A percentile compares a stretch with the other conserved stretches of the same genome.
These are phyloP conservation scores for Biscogniauxia marginata DNA, from an alignment of 2,329 filamentous ascomycete species.

Conservation along the genomic window DNA sequence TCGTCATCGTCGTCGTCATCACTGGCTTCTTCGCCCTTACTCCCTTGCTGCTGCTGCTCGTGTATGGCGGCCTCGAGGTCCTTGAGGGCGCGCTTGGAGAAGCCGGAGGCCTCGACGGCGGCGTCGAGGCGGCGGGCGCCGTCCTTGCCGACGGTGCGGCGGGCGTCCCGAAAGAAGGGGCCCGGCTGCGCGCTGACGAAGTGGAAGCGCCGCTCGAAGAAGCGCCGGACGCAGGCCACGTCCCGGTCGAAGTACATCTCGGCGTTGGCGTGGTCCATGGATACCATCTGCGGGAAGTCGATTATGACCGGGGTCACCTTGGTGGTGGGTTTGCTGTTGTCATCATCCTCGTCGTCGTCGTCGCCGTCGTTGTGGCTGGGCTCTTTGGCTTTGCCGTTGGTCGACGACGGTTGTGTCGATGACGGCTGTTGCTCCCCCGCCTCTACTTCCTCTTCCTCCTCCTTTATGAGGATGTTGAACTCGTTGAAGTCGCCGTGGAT, in stretches of 20 bases:
- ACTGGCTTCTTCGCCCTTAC: constrained; percentile 37
- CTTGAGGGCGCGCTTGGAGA: constrained; percentile 95
- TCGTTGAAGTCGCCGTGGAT: constrained; percentile 99
- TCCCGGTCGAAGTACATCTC: constrained; percentile 98
- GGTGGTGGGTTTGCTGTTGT: constrained; percentile 36
- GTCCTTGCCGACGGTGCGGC: constrained; percentile 67
- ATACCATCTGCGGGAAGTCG: constrained; percentile 98
- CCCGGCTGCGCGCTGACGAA: constrained; percentile 81
- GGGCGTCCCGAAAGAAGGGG: constrained; percentile 81
- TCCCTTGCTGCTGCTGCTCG: constrained; percentile 61
- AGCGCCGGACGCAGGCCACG: constrained; percentile 91
- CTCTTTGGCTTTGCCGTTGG: constrained; percentile 16
- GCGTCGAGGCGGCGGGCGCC: constrained; percentile 75
- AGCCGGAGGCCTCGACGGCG: constrained; percentile 86
- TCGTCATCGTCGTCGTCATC: constrained; percentile 36
- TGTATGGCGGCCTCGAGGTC: constrained; percentile 90
- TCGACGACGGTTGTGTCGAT: constrained; percentile 6
- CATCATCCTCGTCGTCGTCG: too few species aligned
- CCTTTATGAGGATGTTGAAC: constrained; percentile 95
- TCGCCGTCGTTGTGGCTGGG: background rate
- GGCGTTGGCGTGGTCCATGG: constrained; percentile 88
- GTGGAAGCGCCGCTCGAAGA: constrained; percentile 85
- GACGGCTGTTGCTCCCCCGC: constrained; percentile 33
- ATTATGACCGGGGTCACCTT: constrained; percentile 78
- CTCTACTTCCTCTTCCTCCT: constrained; percentile 46